phyloP scores from a whole-genome alignment of 768 basidiomycete genomes.

The Lepiota venenata region DNA sequence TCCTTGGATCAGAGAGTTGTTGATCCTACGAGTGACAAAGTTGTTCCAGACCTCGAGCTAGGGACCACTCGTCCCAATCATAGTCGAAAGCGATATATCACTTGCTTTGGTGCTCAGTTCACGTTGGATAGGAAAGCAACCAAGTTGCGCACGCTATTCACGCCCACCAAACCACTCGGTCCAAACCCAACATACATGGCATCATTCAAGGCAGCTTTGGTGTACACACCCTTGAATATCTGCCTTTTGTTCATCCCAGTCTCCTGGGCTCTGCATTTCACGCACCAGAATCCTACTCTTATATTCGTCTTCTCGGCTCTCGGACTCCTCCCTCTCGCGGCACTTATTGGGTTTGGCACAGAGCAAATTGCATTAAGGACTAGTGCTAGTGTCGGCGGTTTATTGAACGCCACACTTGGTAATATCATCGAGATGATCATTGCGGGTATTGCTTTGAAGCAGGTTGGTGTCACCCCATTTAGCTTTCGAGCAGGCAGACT shows the following conservation, averaged over 20 bases:
- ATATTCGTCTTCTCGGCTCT: slow-evolving; percentile 47
- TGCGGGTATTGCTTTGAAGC: slow-evolving; percentile 37
- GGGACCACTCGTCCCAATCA: not conserved
- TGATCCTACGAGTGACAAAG: not conserved
- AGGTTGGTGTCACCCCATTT: slow-evolving; percentile 19
- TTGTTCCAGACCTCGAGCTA: slow-evolving; percentile 3
- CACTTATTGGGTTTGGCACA: slow-evolving; percentile 47
- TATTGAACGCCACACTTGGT: slow-evolving; percentile 51
- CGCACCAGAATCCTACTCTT: slow-evolving; percentile 40
- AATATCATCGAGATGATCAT: slow-evolving; percentile 55
- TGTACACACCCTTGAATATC: slow-evolving; percentile 38
- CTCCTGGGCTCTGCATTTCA: slow-evolving; percentile 45
- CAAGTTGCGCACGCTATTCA: slow-evolving; percentile 29
- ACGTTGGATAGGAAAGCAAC: not conserved
- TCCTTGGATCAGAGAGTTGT: not conserved
- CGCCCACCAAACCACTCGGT: slow-evolving; percentile 26
- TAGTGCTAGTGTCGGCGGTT: slow-evolving; percentile 46
- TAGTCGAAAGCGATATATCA: slow-evolving; percentile 1
- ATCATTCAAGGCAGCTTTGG: slow-evolving; percentile 28
- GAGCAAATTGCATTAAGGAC: slow-evolving; percentile 49
- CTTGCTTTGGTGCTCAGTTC: not conserved
- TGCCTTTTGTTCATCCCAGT: slow-evolving; percentile 47
- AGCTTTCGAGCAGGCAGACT: not conserved
- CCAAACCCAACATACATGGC: slow-evolving; percentile 32
- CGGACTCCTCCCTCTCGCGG: slow-evolving; percentile 49